These are phyloP conservation scores for Benincasa hispida DNA, from an alignment of 306 rosid species.

Conservation along the genomic window DNA sequence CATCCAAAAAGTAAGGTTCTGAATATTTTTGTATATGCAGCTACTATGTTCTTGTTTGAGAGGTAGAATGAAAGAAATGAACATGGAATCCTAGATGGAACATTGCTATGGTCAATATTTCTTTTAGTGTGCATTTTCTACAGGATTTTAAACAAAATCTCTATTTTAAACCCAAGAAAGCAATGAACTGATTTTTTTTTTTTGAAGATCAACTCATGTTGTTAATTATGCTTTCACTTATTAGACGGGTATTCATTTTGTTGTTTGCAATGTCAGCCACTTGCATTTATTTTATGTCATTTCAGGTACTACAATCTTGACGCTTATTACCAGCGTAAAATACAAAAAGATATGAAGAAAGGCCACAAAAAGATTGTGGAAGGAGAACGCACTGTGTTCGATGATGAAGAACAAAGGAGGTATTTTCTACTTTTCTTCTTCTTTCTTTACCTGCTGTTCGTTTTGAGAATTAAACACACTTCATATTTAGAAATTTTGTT, in stretches of 20 bases:
- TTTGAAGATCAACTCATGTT: not conserved
- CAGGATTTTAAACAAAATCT: not conserved
- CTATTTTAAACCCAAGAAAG: not conserved
- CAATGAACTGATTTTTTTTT: not conserved
- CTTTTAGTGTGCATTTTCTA: not conserved
- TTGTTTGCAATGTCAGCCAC: not conserved
- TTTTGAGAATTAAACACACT: not conserved
- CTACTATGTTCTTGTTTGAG: not conserved
- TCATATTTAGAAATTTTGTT: not conserved
- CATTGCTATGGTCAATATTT: not conserved
- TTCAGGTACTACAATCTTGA: conserved; percentile 89
- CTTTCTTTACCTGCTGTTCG: not conserved
- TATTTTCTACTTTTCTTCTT: conserved; percentile 16
- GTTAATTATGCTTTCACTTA: not conserved
- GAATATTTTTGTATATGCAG: not conserved
- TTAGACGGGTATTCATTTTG: not conserved
- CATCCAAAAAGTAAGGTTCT: conserved; percentile 77
- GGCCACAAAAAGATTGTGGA: conserved; percentile 47
- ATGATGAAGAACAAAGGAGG: conserved; percentile 93
- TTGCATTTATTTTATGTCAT: conserved; percentile 1
- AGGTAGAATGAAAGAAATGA: not conserved
- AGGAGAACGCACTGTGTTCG: conserved; percentile 68
- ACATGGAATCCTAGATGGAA: not conserved
- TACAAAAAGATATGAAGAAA: conserved; percentile 50
- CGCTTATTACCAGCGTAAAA: conserved; percentile 50